A percentile compares a stretch with the other conserved stretches of the same genome.
Evolutionary conservation across 805 yeast species (phyloP).

Genomic region (Vanderwaltozyma verrucispora): DNA sequence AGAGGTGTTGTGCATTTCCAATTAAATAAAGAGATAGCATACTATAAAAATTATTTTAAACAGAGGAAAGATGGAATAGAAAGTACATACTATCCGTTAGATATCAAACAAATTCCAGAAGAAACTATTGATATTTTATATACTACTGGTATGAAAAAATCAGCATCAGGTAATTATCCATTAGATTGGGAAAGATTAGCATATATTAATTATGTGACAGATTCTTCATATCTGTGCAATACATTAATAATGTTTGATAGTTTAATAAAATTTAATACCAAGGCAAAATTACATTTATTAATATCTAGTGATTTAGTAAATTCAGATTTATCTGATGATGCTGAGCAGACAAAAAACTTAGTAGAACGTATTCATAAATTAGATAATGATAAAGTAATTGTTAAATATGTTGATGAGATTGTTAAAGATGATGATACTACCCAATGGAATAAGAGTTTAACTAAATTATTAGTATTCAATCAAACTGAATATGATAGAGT

Average conservation of each 20-base stretch:
- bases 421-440: conserved; percentile 18
- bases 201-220: conserved; percentile 53
- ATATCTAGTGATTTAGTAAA: conserved; percentile 24
- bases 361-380: conserved; percentile 3
- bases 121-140: conserved; percentile 19
- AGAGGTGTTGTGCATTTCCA: conserved; percentile 22
- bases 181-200: conserved; percentile 40
- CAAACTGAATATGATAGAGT: conserved; percentile 41
- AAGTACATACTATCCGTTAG: conserved; percentile 20
- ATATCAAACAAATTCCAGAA: conserved; percentile 23
- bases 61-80: conserved; percentile 18
- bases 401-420: conserved; percentile 18
- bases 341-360: background rate
- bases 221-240: conserved; percentile 39
- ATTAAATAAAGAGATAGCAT: conserved; percentile 21
- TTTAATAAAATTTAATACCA: conserved; percentile 29
- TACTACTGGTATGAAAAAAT: conserved; percentile 4
- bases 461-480: conserved; percentile 45
- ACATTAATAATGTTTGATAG: conserved; percentile 39
- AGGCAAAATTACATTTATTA: conserved; percentile 40
- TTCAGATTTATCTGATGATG: background rate
- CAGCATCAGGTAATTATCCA: conserved; percentile 5
- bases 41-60: conserved; percentile 20
- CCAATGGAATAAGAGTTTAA: conserved; percentile 41
- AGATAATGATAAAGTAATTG: conserved; percentile 17